Conservation (phyloP, 768 basidiomycete genomes). For the Neoboletus subvelutipes region DNA sequence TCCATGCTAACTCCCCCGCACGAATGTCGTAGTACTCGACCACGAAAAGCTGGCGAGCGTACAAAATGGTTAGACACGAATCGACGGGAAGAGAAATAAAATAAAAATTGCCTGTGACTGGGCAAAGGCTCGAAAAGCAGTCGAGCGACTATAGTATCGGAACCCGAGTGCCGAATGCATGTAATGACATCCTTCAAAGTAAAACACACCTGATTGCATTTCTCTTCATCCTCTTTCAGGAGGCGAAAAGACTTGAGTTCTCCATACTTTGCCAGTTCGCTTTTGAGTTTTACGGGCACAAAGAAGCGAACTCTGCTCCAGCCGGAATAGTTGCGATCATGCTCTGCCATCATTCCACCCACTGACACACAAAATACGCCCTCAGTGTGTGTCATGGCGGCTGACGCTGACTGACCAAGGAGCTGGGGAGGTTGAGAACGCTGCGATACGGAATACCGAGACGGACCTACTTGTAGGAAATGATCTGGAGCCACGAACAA, state of each 20-base stretch:
- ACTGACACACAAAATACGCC: slow-evolving; percentile 52
- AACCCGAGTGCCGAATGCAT: background rate
- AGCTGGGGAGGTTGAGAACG: slow-evolving; percentile 37
- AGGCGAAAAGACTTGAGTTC: slow-evolving; percentile 31
- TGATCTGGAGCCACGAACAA: slow-evolving; percentile 47
- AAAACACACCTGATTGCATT: slow-evolving; percentile 30
- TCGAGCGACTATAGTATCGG: slow-evolving; percentile 5
- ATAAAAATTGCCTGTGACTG: background rate
- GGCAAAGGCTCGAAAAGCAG: slow-evolving; percentile 6
- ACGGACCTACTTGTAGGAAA: slow-evolving; percentile 41
- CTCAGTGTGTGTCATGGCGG: slow-evolving; percentile 51
- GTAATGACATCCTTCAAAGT: background rate
- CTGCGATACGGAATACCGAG: slow-evolving; percentile 2
- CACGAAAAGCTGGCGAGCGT: slow-evolving; percentile 41
- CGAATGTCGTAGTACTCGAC: slow-evolving; percentile 72
- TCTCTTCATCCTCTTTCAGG: slow-evolving; percentile 26
- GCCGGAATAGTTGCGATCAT: slow-evolving; percentile 21
- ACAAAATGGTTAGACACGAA: slow-evolving; percentile 17
- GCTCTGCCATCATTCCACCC: slow-evolving; percentile 22
- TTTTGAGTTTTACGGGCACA: slow-evolving; percentile 31
- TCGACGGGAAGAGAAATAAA: slow-evolving; percentile 1
- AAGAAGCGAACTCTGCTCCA: slow-evolving; percentile 27
- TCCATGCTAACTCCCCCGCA: slow-evolving; percentile 51
- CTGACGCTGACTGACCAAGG: slow-evolving; percentile 47
- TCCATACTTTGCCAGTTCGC: slow-evolving; percentile 30